A percentile compares a stretch with the other conserved stretches of the same genome.
Conservation (phyloP, 1,284 basidiomycete species). For the Cutaneotrichosporon sp. region DNA sequence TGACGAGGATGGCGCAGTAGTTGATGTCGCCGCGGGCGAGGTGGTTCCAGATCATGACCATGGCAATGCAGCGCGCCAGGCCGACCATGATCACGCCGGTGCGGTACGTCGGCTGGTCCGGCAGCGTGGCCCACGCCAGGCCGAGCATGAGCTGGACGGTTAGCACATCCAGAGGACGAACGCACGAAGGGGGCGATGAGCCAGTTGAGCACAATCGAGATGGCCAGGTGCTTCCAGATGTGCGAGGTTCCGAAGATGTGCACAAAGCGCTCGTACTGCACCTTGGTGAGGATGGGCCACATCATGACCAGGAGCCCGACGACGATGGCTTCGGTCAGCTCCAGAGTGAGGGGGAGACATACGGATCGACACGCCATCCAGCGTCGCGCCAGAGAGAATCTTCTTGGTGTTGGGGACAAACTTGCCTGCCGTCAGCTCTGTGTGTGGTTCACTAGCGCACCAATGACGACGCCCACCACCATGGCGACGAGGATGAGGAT, state of each 20-base stretch:
- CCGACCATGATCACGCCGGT: conserved; percentile 64
- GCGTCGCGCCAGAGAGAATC: conserved; percentile 31
- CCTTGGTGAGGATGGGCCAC: conserved; percentile 72
- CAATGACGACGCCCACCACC: conserved; percentile 77
- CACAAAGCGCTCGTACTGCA: conserved; percentile 73
- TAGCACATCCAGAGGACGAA: background rate
- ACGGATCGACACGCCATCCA: conserved; percentile 53
- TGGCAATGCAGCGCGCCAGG: conserved; percentile 64
- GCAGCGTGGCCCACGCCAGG: conserved; percentile 80
- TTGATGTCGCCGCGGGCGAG: conserved; percentile 72
- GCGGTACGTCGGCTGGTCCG: conserved; percentile 63
- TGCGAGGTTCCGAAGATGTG: conserved; percentile 60
- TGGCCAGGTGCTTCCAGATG: conserved; percentile 69
- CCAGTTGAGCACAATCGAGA: conserved; percentile 81
- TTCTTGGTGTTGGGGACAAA: conserved; percentile 33
- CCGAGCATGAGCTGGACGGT: conserved; percentile 69
- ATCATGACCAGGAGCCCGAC: conserved; percentile 84
- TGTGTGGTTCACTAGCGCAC: conserved; percentile 59
- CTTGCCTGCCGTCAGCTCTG: conserved; percentile 55
- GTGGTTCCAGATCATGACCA: conserved; percentile 83
- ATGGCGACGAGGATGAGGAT: conserved; percentile 72
- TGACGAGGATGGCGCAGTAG: conserved; percentile 70
- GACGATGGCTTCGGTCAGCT: conserved; percentile 62
- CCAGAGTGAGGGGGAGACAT: conserved; percentile 16
- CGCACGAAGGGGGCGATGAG: conserved; percentile 66